These are phyloP conservation scores for Leucaena leucocephala DNA, from an alignment of 306 rosid species.

Conservation along the genomic window DNA sequence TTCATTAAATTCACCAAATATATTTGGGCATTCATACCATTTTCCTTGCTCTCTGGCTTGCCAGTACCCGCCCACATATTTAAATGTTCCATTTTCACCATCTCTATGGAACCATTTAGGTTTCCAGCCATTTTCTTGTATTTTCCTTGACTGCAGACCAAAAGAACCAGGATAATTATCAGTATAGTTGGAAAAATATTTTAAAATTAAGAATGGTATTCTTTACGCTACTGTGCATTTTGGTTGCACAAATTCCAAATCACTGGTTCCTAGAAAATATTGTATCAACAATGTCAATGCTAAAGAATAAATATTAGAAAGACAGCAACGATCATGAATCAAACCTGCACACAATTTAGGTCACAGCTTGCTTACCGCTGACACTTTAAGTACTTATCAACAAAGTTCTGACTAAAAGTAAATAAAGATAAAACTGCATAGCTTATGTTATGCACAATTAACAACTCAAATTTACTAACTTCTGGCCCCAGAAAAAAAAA, in stretches of 20 bases:
- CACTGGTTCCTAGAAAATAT: not conserved
- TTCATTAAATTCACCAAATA: constrained; percentile 77
- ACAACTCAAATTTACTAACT: not conserved
- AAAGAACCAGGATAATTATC: constrained; percentile 22
- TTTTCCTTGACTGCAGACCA: constrained; percentile 72
- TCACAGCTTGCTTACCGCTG: not conserved
- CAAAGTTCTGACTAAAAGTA: not conserved
- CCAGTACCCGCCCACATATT: constrained; percentile 88
- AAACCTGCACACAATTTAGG: not conserved
- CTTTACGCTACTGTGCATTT: not conserved
- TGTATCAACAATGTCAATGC: not conserved
- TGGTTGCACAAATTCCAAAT: constrained; percentile 1
- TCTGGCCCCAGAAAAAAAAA: not conserved
- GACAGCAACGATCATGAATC: not conserved
- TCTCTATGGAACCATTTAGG: constrained; percentile 86
- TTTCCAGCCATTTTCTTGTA: constrained; percentile 97
- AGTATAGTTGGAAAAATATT: not conserved
- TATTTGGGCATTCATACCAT: constrained; percentile 86
- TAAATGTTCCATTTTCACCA: constrained; percentile 69
- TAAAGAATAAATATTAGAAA: not conserved
- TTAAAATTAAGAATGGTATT: not conserved
- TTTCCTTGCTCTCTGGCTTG: constrained; percentile 69
- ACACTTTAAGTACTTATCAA: not conserved
- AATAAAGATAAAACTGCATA: not conserved
- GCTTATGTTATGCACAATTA: not conserved